These are phyloP conservation scores for Mucor irregularis DNA, from an alignment of 371 early-diverging fungal species.

Conservation along the genomic window DNA sequence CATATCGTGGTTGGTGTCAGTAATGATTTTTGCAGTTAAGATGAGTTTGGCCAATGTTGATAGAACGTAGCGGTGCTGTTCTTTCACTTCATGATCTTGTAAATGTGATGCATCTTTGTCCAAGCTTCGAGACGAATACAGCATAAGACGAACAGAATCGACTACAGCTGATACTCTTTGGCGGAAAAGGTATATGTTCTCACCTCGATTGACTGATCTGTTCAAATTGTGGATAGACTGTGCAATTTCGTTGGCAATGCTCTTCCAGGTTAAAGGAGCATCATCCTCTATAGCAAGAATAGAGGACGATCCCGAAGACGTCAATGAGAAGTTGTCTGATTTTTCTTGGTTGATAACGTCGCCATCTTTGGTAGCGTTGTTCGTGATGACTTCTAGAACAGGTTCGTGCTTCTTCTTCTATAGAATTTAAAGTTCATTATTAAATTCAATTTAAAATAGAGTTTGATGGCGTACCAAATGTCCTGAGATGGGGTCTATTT, in stretches of 20 bases:
- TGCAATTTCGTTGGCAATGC: constrained; percentile 57
- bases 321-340: neutral
- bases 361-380: neutral
- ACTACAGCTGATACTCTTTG: constrained; percentile 56
- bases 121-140: constrained; percentile 77
- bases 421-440: no score
- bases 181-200: constrained; percentile 1
- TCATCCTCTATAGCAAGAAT: neutral
- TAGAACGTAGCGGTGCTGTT: constrained; percentile 73
- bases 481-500: constrained; percentile 40
- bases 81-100: constrained; percentile 64
- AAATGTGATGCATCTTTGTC: constrained; percentile 67
- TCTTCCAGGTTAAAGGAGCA: constrained; percentile 26
- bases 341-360: neutral
- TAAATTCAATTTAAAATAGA: no score
- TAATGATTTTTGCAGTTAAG: constrained; percentile 53
- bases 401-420: constrained; percentile 4
- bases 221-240: constrained; percentile 67
- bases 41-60: constrained; percentile 79
- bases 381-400: no score
- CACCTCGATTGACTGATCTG: constrained; percentile 54
- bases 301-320: neutral
- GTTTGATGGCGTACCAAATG: constrained; percentile 25
- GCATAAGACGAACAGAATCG: constrained; percentile 82
- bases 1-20: constrained; percentile 11